A percentile compares a stretch with the other conserved stretches of the same genome.
These are phyloP conservation scores for Athelia psychrophila DNA, from an alignment of 1,284 basidiomycete species.

Conservation along the genomic window DNA sequence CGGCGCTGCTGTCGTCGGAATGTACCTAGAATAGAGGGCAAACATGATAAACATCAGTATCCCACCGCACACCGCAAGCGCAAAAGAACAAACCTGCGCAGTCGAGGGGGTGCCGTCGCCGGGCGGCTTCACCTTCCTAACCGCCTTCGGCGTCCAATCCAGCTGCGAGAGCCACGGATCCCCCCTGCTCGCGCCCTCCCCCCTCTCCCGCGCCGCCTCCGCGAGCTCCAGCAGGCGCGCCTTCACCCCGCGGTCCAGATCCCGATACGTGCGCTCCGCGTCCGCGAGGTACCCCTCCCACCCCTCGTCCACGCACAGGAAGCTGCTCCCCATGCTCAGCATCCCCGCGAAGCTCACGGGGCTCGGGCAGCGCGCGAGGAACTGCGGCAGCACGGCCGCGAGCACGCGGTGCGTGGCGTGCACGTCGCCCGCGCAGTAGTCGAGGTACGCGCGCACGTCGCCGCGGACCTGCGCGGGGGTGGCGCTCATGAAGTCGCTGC, in stretches of 20 bases:
- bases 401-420: conserved; percentile 84
- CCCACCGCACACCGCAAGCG: no score
- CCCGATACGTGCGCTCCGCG: conserved; percentile 78
- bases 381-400: conserved; percentile 79
- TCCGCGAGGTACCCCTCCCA: conserved; percentile 84
- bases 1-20: neutral
- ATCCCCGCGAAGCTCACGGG: conserved; percentile 94
- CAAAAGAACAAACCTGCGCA: no score
- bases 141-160: conserved; percentile 92
- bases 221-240: conserved; percentile 70
- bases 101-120: no score
- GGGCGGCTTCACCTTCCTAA: conserved; percentile 70
- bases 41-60: no score
- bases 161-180: conserved; percentile 91
- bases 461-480: conserved; percentile 65
- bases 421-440: conserved; percentile 89
- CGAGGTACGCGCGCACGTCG: conserved; percentile 75
- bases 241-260: conserved; percentile 76
- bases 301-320: conserved; percentile 86
- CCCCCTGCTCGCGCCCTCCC: conserved; percentile 46
- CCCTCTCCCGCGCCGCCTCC: conserved; percentile 44
- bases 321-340: conserved; percentile 88
- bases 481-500: conserved; percentile 75
- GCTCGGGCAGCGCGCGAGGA: conserved; percentile 84
- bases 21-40: no score